phyloP scores from a whole-genome alignment of 169 alveolate species.

The Plasmodium chabaudi region DNA sequence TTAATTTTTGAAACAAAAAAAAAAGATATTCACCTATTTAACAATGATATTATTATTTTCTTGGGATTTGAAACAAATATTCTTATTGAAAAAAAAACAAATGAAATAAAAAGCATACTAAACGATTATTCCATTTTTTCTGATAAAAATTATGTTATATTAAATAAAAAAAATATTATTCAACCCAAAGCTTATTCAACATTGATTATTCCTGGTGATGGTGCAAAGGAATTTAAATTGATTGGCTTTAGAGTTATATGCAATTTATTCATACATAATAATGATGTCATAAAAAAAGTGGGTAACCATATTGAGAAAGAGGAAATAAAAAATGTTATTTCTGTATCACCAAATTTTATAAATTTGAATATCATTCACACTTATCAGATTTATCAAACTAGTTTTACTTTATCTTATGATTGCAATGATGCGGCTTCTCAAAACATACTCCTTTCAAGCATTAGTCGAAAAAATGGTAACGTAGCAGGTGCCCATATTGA shows the following conservation, averaged over 20 bases:
- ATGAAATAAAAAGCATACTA: neutral
- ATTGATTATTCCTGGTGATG: neutral
- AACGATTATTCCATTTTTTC: slow-evolving; percentile 20
- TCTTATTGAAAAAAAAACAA: slow-evolving; percentile 2
- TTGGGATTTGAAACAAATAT: slow-evolving; percentile 14
- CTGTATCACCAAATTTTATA: slow-evolving; percentile 15
- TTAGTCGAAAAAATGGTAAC: too few relatives aligned
- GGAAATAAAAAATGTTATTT: slow-evolving; percentile 1
- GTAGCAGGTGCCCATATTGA: too few relatives aligned
- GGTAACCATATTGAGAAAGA: neutral
- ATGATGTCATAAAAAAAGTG: neutral
- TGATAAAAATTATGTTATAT: slow-evolving; percentile 18
- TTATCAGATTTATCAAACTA: slow-evolving; percentile 27
- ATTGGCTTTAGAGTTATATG: slow-evolving; percentile 20
- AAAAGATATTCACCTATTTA: slow-evolving; percentile 23
- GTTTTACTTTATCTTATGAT: slow-evolving; percentile 25
- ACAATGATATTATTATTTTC: slow-evolving; percentile 18
- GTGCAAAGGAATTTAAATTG: neutral
- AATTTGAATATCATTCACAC: slow-evolving; percentile 15
- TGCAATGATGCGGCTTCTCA: neutral
- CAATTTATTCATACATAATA: neutral
- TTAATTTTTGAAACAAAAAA: slow-evolving; percentile 40
- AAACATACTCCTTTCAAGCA: too few relatives aligned
- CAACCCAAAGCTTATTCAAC: slow-evolving; percentile 32
- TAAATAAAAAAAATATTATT: slow-evolving; percentile 14